These are phyloP conservation scores for Fusarium miscanthi DNA, from an alignment of 2,329 filamentous ascomycete species.

Conservation along the genomic window DNA sequence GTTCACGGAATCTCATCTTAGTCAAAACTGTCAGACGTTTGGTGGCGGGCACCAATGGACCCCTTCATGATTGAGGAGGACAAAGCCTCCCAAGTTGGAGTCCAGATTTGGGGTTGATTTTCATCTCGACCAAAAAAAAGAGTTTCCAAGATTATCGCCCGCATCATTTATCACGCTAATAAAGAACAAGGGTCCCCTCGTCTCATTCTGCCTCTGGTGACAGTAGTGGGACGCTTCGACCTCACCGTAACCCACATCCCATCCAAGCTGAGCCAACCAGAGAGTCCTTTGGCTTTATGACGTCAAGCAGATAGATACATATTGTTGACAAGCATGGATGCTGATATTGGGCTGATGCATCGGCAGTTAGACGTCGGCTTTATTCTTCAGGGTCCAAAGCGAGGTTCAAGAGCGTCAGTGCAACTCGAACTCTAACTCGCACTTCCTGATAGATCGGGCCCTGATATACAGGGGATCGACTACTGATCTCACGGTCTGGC, in stretches of 20 bases:
- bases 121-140: constrained; percentile 33
- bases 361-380: constrained; percentile 30
- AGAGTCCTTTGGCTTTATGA: constrained; percentile 29
- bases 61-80: not conserved
- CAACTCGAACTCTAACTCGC: constrained; percentile 18
- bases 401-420: constrained; percentile 5
- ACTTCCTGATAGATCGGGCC: constrained; percentile 31
- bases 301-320: constrained; percentile 31
- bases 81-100: constrained; percentile 19
- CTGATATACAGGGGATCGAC: constrained; percentile 35
- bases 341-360: constrained; percentile 13
- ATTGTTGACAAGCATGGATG: constrained; percentile 23
- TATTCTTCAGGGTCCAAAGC: constrained; percentile 18
- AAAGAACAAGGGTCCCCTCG: constrained; percentile 32
- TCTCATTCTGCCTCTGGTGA: constrained; percentile 2
- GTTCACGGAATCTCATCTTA: constrained; percentile 21
- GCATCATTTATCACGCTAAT: constrained; percentile 38
- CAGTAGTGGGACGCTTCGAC: constrained; percentile 24
- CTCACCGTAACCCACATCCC: constrained; percentile 35
- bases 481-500: constrained; percentile 13
- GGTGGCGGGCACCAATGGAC: constrained; percentile 32
- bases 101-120: constrained; percentile 39
- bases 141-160: constrained; percentile 37
- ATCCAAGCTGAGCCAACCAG: constrained; percentile 31
- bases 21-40: constrained; percentile 24